A percentile compares a stretch with the other conserved stretches of the same genome.
These are phyloP conservation scores for Yarrowia sp. DNA, from an alignment of 805 yeast genomes.

Conservation along the genomic window DNA sequence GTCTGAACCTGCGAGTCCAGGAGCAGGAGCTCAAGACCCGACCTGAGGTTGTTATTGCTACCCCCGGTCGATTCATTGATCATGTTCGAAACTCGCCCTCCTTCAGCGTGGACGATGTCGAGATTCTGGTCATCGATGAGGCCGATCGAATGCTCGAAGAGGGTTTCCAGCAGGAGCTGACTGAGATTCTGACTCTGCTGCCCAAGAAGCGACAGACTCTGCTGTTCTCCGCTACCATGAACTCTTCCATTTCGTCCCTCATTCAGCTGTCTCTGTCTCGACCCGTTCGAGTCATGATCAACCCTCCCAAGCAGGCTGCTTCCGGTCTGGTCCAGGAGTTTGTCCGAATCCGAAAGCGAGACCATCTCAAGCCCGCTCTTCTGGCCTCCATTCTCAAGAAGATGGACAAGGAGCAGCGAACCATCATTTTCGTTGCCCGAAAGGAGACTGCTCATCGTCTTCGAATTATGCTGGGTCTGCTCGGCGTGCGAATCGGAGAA, in stretches of 20 bases:
- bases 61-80: constrained; percentile 98
- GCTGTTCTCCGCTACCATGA: constrained; percentile 98
- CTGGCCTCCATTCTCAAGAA: constrained; percentile 72
- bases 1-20: constrained; percentile 91
- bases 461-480: constrained; percentile 79
- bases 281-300: constrained; percentile 95
- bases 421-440: constrained; percentile 89
- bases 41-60: constrained; percentile 96
- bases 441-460: constrained; percentile 89
- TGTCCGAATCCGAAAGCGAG: constrained; percentile 85
- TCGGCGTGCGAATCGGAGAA: constrained; percentile 79
- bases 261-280: constrained; percentile 84
- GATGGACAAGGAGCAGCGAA: constrained; percentile 72
- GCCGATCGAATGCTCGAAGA: constrained; percentile 99
- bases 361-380: constrained; percentile 87
- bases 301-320: constrained; percentile 96
- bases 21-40: constrained; percentile 90
- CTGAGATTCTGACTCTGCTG: constrained; percentile 83
- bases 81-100: constrained; percentile 95
- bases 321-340: constrained; percentile 90
- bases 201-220: constrained; percentile 94
- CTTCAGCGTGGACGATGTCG: constrained; percentile 88
- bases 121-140: constrained; percentile 92
- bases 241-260: constrained; percentile 85
- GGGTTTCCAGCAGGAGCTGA: constrained; percentile 94